A percentile compares a stretch with the other conserved stretches of the same genome.
phyloP scores from a whole-genome alignment of 306 rosid species.

The Castanea sativa region DNA sequence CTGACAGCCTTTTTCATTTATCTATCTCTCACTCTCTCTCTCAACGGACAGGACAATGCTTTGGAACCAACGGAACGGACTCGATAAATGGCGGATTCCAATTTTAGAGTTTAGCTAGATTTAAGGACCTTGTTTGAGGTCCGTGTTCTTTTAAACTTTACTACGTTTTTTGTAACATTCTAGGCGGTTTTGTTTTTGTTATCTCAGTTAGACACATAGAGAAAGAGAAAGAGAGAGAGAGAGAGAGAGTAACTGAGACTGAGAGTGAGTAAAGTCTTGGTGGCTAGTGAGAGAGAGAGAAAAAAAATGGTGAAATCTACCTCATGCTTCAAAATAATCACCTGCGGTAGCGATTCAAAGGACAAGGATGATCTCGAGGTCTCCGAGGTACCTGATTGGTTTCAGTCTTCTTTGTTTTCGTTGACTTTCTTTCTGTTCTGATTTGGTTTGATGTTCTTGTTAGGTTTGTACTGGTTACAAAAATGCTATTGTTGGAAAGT shows the following conservation, averaged over 20 bases:
- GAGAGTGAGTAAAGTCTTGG: slow-evolving; percentile 1
- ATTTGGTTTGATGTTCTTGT: neutral
- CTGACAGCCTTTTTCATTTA: slow-evolving; percentile 31
- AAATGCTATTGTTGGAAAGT: neutral
- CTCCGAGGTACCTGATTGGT: slow-evolving; percentile 38
- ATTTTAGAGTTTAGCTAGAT: slow-evolving; percentile 27
- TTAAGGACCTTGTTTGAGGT: slow-evolving; percentile 56
- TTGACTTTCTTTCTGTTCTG: neutral
- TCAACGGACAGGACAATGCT: slow-evolving; percentile 15
- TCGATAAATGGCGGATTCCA: slow-evolving; percentile 50
- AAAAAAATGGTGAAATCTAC: slow-evolving; percentile 61
- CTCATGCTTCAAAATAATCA: slow-evolving; percentile 79
- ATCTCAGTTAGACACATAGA: slow-evolving; percentile 14
- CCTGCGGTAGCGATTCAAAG: slow-evolving; percentile 65
- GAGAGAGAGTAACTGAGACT: neutral
- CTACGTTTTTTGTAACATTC: slow-evolving; percentile 21
- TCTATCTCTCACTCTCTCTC: neutral
- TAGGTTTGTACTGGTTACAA: neutral
- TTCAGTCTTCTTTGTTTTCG: neutral
- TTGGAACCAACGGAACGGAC: slow-evolving; percentile 35
- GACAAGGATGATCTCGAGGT: slow-evolving; percentile 52
- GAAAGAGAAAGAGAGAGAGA: slow-evolving; percentile 17
- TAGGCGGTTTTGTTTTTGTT: slow-evolving; percentile 41
- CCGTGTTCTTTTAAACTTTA: slow-evolving; percentile 46
- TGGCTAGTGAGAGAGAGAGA: neutral